Conservation (phyloP, 768 basidiomycete species). For the Boletus bicolor region DNA sequence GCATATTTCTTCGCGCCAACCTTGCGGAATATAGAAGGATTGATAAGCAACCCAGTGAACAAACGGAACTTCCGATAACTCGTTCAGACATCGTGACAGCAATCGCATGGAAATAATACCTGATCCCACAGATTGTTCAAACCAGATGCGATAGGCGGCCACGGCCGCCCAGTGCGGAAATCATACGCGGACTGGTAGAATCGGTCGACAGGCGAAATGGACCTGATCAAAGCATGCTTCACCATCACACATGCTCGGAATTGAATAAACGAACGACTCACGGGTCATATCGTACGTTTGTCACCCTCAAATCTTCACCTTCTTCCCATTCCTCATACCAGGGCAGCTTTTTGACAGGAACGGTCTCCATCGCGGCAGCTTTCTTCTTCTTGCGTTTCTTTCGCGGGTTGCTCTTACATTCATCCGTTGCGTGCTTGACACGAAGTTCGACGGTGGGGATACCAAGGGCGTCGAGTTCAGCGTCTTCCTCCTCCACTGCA, state of each 20-base stretch:
- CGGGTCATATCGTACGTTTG: slow-evolving; percentile 45
- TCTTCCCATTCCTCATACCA: slow-evolving; percentile 80
- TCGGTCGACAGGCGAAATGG: slow-evolving; percentile 46
- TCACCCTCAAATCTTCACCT: slow-evolving; percentile 47
- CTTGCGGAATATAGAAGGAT: slow-evolving; percentile 38
- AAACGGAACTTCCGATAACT: slow-evolving; percentile 48
- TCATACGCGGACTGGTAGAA: slow-evolving; percentile 57
- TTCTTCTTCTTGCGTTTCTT: slow-evolving; percentile 47
- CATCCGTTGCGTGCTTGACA: slow-evolving; percentile 51
- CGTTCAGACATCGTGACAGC: slow-evolving; percentile 3
- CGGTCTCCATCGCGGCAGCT: slow-evolving; percentile 13
- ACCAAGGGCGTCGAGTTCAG: slow-evolving; percentile 63
- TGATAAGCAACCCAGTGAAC: slow-evolving; percentile 55
- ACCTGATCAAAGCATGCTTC: slow-evolving; percentile 32
- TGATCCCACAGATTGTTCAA: slow-evolving; percentile 59
- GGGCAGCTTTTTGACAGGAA: slow-evolving; percentile 28
- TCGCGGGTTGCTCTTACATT: slow-evolving; percentile 53
- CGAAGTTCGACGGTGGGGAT: slow-evolving; percentile 61
- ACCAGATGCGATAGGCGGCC: slow-evolving; percentile 33
- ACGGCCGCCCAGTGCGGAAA: slow-evolving; percentile 44
- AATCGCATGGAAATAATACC: slow-evolving; percentile 34
- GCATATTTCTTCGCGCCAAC: slow-evolving; percentile 26
- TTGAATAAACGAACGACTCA: slow-evolving; percentile 30
- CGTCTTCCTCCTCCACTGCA: slow-evolving; percentile 36
- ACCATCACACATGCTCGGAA: background rate